Conservation (phyloP, 2,329 filamentous ascomycete species). For the Nemania sp. region DNA sequence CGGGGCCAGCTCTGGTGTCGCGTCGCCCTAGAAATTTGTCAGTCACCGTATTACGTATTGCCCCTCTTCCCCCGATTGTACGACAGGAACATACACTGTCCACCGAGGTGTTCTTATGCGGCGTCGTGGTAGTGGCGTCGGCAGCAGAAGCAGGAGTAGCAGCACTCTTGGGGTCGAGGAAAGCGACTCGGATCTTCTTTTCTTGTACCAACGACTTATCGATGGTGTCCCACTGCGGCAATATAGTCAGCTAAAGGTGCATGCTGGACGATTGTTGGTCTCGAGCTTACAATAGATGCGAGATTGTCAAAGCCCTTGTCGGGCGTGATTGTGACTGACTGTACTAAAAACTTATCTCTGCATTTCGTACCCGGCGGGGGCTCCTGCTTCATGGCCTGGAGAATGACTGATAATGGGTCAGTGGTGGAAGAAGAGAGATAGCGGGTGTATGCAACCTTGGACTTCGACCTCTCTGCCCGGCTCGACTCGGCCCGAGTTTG, state of each 20-base stretch:
- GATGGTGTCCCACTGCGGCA: conserved; percentile 75
- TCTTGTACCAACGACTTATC: conserved; percentile 82
- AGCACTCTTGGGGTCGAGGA: conserved; percentile 66
- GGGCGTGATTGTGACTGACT: conserved; percentile 80
- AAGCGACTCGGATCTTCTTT: conserved; percentile 92
- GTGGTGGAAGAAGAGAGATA: conserved; percentile 27
- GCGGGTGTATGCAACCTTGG: conserved; percentile 65
- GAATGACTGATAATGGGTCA: conserved; percentile 65
- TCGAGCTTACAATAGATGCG: conserved; percentile 70
- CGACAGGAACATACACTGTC: conserved; percentile 46
- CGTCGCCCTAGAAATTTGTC: conserved; percentile 36
- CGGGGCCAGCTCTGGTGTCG: conserved; percentile 51
- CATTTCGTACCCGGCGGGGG: conserved; percentile 85
- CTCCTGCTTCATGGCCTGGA: conserved; percentile 98
- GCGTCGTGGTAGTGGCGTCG: conserved; percentile 40
- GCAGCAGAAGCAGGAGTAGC: conserved; percentile 42
- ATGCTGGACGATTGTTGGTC: conserved; percentile 13
- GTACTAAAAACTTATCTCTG: conserved; percentile 96
- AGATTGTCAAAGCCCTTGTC: conserved; percentile 85
- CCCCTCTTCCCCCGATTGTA: no score
- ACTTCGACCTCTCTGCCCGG: conserved; percentile 89
- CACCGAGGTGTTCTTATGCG: conserved; percentile 44
- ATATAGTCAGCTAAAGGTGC: conserved; percentile 34
- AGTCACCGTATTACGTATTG: no score
- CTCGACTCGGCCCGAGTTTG: conserved; percentile 95